Evolutionary conservation across 1,284 basidiomycete genomes (phyloP).

Genomic region (Prillingera fragicola): DNA sequence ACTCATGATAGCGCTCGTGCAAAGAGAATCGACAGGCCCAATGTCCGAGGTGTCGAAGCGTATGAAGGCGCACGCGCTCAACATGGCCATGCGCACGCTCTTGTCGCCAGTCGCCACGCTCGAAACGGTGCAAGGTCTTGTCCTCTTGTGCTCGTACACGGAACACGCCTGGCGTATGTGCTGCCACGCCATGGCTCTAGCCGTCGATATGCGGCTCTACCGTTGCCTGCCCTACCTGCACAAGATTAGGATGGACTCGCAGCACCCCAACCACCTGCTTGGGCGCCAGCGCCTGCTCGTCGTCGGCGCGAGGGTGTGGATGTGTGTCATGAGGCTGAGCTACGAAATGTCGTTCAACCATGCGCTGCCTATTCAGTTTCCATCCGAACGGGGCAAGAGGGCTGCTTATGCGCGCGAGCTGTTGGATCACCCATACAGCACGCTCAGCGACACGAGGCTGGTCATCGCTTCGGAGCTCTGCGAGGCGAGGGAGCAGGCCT

Average conservation of each 20-base stretch:
- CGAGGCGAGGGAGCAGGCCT: conserved; percentile 10
- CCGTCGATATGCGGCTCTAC: conserved; percentile 31
- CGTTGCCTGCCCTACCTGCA: conserved; percentile 23
- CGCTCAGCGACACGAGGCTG: conserved; percentile 23
- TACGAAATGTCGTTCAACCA: conserved; percentile 27
- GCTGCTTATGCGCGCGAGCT: conserved; percentile 19
- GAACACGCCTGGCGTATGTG: conserved; percentile 26
- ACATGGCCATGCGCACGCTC: conserved; percentile 23
- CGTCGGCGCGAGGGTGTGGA: conserved; percentile 26
- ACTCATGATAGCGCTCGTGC: conserved; percentile 20
- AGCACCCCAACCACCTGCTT: background rate
- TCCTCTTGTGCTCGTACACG: conserved; percentile 11
- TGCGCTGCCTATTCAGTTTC: conserved; percentile 22
- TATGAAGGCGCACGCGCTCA: conserved; percentile 7
- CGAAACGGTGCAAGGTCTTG: conserved; percentile 27
- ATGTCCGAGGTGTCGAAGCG: conserved; percentile 12
- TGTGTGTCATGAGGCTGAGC: conserved; percentile 14
- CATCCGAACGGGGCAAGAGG: conserved; percentile 9
- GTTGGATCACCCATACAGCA: conserved; percentile 26
- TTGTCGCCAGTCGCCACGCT: conserved; percentile 26
- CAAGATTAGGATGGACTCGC: conserved; percentile 7
- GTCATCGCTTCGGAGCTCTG: conserved; percentile 27
- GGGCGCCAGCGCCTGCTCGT: conserved; percentile 10
- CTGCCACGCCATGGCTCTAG: conserved; percentile 27
- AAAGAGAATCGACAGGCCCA: conserved; percentile 6